Conservation (phyloP, 1,284 basidiomycete species). For the Gomphus sp. region DNA sequence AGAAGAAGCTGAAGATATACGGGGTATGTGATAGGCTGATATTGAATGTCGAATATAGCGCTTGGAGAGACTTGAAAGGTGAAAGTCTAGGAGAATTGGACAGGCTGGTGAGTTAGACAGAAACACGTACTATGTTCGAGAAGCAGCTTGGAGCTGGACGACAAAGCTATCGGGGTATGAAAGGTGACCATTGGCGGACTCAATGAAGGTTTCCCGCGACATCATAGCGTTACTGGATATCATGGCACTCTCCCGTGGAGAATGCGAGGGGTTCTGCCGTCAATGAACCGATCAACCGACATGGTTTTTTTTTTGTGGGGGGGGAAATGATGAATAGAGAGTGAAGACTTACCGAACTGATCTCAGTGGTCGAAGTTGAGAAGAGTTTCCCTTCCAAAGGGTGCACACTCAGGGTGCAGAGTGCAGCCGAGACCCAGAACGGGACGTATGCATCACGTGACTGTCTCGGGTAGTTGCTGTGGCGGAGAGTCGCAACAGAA, state of each 20-base stretch:
- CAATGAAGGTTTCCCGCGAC: neutral
- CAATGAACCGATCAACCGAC: neutral
- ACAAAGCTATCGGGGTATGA: neutral
- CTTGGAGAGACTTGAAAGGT: conserved; percentile 1
- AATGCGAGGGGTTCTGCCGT: neutral
- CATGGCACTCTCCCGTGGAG: neutral
- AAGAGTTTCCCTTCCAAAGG: too few species aligned
- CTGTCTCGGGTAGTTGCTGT: too few species aligned
- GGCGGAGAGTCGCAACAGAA: too few species aligned
- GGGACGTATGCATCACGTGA: neutral
- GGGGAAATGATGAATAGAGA: too few species aligned
- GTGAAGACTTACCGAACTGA: neutral
- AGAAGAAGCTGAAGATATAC: neutral
- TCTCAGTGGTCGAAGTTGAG: neutral
- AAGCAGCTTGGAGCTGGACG: neutral
- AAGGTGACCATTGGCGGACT: neutral
- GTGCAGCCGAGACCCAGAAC: neutral
- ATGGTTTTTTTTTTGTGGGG: too few species aligned
- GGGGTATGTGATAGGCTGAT: neutral
- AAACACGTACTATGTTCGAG: conserved; percentile 3
- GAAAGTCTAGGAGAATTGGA: neutral
- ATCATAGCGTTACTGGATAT: neutral
- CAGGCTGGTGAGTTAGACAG: neutral
- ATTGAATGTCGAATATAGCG: neutral
- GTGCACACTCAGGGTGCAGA: neutral